These are phyloP conservation scores for Kernera saxatilis DNA, from an alignment of 345 rosid genomes.

Conservation along the genomic window DNA sequence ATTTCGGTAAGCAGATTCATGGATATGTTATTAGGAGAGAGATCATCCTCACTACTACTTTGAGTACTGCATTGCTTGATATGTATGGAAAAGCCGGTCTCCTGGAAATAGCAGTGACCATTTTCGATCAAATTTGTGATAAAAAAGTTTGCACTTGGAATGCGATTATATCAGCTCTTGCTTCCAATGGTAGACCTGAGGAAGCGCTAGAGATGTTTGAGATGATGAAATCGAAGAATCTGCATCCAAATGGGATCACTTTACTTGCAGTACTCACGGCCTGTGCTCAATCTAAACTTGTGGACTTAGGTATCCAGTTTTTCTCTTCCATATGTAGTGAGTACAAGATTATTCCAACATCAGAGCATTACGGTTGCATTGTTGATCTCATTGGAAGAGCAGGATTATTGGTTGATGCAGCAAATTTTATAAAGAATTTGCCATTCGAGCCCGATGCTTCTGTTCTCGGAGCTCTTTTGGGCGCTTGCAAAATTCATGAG, in stretches of 20 bases:
- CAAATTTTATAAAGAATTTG: constrained; percentile 42
- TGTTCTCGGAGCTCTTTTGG: constrained; percentile 60
- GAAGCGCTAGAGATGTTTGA: constrained; percentile 54
- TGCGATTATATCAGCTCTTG: constrained; percentile 57
- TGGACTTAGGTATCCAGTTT: constrained; percentile 44
- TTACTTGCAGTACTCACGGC: constrained; percentile 57
- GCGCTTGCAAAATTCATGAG: constrained; percentile 69
- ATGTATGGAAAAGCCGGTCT: constrained; percentile 60
- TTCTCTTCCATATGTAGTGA: constrained; percentile 35
- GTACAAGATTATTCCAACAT: constrained; percentile 42
- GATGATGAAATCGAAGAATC: constrained; percentile 36
- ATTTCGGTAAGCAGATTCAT: constrained; percentile 59
- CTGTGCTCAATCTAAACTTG: constrained; percentile 52
- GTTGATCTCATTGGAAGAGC: constrained; percentile 81
- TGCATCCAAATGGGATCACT: constrained; percentile 53
- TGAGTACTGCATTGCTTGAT: constrained; percentile 60
- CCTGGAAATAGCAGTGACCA: constrained; percentile 29
- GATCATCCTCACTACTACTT: constrained; percentile 28
- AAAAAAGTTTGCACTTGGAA: constrained; percentile 59
- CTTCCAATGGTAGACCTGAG: constrained; percentile 45
- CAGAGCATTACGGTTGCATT: constrained; percentile 73
- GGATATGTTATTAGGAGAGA: constrained; percentile 43
- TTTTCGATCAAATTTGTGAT: constrained; percentile 33
- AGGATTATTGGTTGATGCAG: constrained; percentile 53
- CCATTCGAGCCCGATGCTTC: constrained; percentile 63